phyloP scores from a whole-genome alignment of 768 basidiomycete species.

The Hysterangium stoloniferum region DNA sequence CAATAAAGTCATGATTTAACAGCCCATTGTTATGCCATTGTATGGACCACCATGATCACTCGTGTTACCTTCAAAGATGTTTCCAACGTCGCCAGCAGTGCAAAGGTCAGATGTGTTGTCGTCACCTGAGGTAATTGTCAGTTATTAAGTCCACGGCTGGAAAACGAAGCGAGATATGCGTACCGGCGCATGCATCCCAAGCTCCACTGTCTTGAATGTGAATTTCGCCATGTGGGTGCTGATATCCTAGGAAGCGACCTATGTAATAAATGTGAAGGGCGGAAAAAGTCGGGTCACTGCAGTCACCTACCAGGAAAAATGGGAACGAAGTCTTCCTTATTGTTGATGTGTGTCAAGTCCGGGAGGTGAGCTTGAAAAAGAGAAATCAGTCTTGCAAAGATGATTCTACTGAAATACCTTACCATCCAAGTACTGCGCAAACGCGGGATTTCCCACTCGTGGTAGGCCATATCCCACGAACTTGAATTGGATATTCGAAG shows the following conservation, averaged over 20 bases:
- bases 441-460: conserved; percentile 44
- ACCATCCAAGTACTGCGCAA: conserved; percentile 40
- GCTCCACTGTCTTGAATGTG: conserved; percentile 31
- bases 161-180: conserved; percentile 12
- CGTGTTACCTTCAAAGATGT: conserved; percentile 36
- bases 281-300: no score
- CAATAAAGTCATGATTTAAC: no score
- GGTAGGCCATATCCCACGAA: conserved; percentile 42
- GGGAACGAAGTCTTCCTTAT: conserved; percentile 23
- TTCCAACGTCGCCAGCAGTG: conserved; percentile 43
- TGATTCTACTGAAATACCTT: background rate
- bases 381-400: background rate
- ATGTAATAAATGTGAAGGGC: background rate
- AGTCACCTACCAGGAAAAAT: conserved; percentile 17
- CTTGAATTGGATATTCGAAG: conserved; percentile 30
- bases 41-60: conserved; percentile 47
- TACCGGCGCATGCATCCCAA: conserved; percentile 52
- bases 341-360: conserved; percentile 47
- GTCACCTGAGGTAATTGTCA: conserved; percentile 41
- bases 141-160: no score
- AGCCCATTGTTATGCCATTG: conserved; percentile 47
- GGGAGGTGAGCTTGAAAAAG: conserved; percentile 27
- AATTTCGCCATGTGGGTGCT: conserved; percentile 27
- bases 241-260: conserved; percentile 15
- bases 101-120: conserved; percentile 51